Base-by-base conservation (phyloP, 441 rosid species). In the Adansonia madagascariensis region DNA sequence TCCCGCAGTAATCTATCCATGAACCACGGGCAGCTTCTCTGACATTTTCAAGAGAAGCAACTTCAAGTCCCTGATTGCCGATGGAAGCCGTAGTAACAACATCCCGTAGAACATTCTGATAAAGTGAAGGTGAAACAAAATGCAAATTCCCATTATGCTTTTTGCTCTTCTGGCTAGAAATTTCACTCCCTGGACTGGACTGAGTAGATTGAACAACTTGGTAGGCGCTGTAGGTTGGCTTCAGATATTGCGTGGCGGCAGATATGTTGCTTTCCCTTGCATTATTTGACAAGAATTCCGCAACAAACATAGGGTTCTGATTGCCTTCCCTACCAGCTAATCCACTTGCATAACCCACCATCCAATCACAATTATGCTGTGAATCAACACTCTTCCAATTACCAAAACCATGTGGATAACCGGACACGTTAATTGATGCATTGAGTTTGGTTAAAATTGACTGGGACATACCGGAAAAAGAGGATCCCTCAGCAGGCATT, bases 201-300 rank as follows among this genome's bases (percentile, higher is more conserved):
- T 76, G 53, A 18, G 65, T 70, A 49, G 87, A 74, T 12, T 79
- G 85, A 75, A 55, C 73, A 85, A 73, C 77, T 50, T 78, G 85
- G 74, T 71, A 81, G 41, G 79, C 80, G 63, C 65, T 56, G 77
- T 66, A 47, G 64, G 43, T 53, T 8, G 79, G 79, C 73, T 80
- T 83, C 31, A 80, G 73, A 78, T 74, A 74, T 53, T 77, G 81
- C 55, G 68, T 24, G 61, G 82, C 71, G 4, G 82, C 46, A 61
- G 83, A 73, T 41, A 62, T 27, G 39, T 55, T 71, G 65, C 43
- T 72, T 27, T 59, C 72, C 79, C 77, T 84, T 56, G 75, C 80
- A 80, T 86, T 82, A 83, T 80, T 85, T 67, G 89, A 85, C 81
- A 86, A 18, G 82, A 82, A 86, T 31, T 76, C 81, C 55, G 82